Base-by-base conservation (phyloP, 1,139 yeast genomes). In the Zhuliangozyma parablackwelliae region DNA sequence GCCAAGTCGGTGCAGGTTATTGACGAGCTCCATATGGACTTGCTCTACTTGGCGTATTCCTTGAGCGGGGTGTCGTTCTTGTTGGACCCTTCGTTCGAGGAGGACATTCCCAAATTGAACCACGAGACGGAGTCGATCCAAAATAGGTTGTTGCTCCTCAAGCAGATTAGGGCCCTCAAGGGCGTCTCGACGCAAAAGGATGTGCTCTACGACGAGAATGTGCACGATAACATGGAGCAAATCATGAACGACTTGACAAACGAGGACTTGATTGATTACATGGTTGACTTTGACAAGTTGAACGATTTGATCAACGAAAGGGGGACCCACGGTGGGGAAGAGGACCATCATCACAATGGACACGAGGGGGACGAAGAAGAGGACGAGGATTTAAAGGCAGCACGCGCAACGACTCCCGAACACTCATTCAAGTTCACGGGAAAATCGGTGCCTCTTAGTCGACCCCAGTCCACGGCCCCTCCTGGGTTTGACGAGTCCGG, bases 41-140 rank as follows among this genome's bases (percentile, higher is more conserved):
- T 84, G 45, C 59, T 80, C 32, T 76, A 74, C 40, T 55, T 85
- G 38, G 72, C 86, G 1, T 79, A 81, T 39, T 65, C 80, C 0
- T 53, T 84, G 2, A 80, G 95, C 36, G 96, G 97, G 21, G 68
- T 80, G n/a, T 75, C 96, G 20, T 69, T 76, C 37, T 61, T 90
- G 33, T 76, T 87, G 49, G 96, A 89, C 53, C 90, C 96, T 0
- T 66, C 71, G 0, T 71, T 68, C 41, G 71, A 69, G 35, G 75
- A 70, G 38, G 71, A 69, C 39, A 67, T 69, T 26, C 74, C 75
- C 0, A 63, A 63, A 29, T 50, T 68, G 35, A 56, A 52, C 29
- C 67, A 62, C 41, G 54, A 51, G 26, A 49, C 56, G 9, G 69
- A 67, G 41, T 53, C 72, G 1, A 56, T 68, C 21, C 64, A 65